phyloP scores from a whole-genome alignment of 1,139 yeast species.

The Debaryomyces robertsiae region DNA sequence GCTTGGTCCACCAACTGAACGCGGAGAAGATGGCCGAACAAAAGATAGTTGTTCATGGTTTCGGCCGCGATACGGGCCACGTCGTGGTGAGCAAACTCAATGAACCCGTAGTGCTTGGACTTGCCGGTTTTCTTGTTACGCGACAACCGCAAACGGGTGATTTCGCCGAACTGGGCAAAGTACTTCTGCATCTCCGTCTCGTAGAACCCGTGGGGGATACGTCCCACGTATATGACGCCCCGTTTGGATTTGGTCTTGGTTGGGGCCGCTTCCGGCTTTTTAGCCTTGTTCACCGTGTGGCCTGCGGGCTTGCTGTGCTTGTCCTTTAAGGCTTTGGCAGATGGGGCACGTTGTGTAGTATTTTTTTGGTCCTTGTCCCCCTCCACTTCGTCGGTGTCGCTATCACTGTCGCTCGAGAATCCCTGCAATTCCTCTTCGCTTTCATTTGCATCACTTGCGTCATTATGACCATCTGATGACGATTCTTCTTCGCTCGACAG shows the following conservation, averaged over 20 bases:
- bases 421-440: slow-evolving; percentile 26
- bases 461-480: slow-evolving; percentile 26
- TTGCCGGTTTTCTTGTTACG: slow-evolving; percentile 90
- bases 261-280: slow-evolving; percentile 19
- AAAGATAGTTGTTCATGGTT: slow-evolving; percentile 90
- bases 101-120: slow-evolving; percentile 89
- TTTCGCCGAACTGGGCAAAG: slow-evolving; percentile 87
- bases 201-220: slow-evolving; percentile 91
- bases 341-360: background rate
- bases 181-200: slow-evolving; percentile 80
- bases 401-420: slow-evolving; percentile 21
- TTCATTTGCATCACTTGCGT: slow-evolving; percentile 21
- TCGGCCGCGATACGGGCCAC: slow-evolving; percentile 91
- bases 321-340: background rate
- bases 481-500: slow-evolving; percentile 33
- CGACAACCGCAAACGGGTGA: slow-evolving; percentile 75
- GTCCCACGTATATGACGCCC: slow-evolving; percentile 85
- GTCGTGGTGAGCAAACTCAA: slow-evolving; percentile 73
- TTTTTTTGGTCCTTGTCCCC: slow-evolving; percentile 21
- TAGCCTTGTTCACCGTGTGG: slow-evolving; percentile 10
- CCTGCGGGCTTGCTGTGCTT: slow-evolving; percentile 5
- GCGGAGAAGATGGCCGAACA: slow-evolving; percentile 82
- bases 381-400: slow-evolving; percentile 21
- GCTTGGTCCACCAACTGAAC: slow-evolving; percentile 56
- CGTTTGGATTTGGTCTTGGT: slow-evolving; percentile 28